phyloP scores from a whole-genome alignment of 805 yeast species.

The Starmerella khaoyaiensis region DNA sequence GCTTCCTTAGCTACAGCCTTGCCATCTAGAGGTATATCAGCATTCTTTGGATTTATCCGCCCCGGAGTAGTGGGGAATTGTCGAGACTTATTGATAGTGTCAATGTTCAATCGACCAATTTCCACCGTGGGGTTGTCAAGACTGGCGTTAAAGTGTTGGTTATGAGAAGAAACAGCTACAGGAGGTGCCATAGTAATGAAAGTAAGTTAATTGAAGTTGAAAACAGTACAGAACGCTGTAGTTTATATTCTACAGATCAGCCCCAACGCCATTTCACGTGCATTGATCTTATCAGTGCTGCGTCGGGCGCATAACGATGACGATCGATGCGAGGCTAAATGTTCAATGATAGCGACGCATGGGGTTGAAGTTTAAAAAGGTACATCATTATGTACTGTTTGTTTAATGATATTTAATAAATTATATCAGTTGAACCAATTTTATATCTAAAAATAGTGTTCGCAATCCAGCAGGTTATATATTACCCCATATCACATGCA shows the following conservation, averaged over 20 bases:
- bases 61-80: slow-evolving; percentile 1
- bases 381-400: no score
- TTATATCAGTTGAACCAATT: no score
- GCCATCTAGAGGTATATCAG: slow-evolving; percentile 5
- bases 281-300: background rate
- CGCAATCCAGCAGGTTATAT: no score
- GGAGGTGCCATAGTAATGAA: slow-evolving; percentile 12
- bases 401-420: no score
- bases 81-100: background rate
- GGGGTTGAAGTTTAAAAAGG: no score
- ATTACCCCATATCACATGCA: no score
- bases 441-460: no score
- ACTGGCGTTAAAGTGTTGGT: background rate
- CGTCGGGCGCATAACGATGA: no score
- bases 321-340: no score
- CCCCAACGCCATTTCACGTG: background rate
- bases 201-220: background rate
- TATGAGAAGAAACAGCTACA: slow-evolving; percentile 3
- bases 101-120: slow-evolving; percentile 2
- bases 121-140: slow-evolving; percentile 5
- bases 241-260: background rate
- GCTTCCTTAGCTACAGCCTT: slow-evolving; percentile 4
- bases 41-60: slow-evolving; percentile 9
- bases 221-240: background rate
- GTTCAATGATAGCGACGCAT: no score